phyloP scores from a whole-genome alignment of 2,329 filamentous ascomycete species.

The Botrytis cinerea region DNA sequence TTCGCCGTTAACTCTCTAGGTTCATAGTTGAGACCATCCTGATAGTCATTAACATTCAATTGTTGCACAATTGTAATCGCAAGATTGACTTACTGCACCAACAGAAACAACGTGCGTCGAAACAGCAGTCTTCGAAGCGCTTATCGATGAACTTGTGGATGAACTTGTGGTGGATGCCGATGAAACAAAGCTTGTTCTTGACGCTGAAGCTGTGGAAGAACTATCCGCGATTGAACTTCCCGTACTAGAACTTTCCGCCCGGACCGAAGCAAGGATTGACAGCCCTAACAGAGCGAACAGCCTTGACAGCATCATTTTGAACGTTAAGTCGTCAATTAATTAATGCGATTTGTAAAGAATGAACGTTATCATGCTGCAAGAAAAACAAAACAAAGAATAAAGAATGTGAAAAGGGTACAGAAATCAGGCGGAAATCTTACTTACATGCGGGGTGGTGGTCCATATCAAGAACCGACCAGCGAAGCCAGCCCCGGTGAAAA shows the following conservation, averaged over 20 bases:
- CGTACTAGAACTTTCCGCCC: slow-evolving; percentile 8
- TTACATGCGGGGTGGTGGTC: slow-evolving; percentile 21
- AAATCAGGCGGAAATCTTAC: slow-evolving; percentile 11
- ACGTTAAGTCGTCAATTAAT: slow-evolving; percentile 12
- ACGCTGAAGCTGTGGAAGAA: neutral
- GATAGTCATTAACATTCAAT: slow-evolving; percentile 14
- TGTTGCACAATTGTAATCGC: slow-evolving; percentile 14
- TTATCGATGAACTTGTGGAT: slow-evolving; percentile 23
- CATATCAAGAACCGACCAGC: slow-evolving; percentile 15
- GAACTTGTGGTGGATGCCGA: neutral
- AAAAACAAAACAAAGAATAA: slow-evolving; percentile 12
- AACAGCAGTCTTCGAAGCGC: slow-evolving; percentile 30
- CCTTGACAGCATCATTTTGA: slow-evolving; percentile 16
- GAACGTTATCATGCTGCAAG: slow-evolving; percentile 3
- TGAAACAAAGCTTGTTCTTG: slow-evolving; percentile 9
- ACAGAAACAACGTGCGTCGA: slow-evolving; percentile 40
- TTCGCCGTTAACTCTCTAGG: slow-evolving; percentile 44
- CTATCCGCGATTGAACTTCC: neutral
- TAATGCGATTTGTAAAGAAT: slow-evolving; percentile 9
- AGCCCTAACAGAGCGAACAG: slow-evolving; percentile 1
- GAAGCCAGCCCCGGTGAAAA: slow-evolving; percentile 13
- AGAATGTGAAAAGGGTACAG: neutral
- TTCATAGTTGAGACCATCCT: slow-evolving; percentile 40
- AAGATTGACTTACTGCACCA: slow-evolving; percentile 38
- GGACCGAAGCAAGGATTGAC: slow-evolving; percentile 16